These are phyloP conservation scores for Trichoderma endophyticum DNA, from an alignment of 2,329 filamentous ascomycete genomes.

Conservation along the genomic window DNA sequence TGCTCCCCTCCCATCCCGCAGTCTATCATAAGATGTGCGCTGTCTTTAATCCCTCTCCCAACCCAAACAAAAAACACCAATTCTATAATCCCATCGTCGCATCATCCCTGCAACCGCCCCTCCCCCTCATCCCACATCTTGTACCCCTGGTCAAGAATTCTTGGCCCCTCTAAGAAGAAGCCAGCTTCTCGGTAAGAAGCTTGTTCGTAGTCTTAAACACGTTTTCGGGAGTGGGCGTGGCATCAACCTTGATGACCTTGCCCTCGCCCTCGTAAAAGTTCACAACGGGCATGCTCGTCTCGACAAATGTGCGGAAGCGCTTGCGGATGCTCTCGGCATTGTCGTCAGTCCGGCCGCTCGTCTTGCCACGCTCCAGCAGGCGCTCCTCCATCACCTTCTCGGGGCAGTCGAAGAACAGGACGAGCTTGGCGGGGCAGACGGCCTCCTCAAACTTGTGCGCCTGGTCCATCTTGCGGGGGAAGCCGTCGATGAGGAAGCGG, in stretches of 20 bases:
- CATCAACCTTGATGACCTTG: slow-evolving; percentile 76
- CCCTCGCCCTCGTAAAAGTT: slow-evolving; percentile 74
- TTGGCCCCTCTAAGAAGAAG: not conserved
- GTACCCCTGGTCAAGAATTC: not conserved
- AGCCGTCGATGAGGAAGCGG: slow-evolving; percentile 77
- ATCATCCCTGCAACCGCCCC: not conserved
- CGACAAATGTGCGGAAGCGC: slow-evolving; percentile 88
- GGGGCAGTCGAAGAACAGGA: slow-evolving; percentile 91
- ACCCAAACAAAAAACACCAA: not conserved
- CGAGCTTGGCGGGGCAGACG: slow-evolving; percentile 79
- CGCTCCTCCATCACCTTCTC: slow-evolving; percentile 84
- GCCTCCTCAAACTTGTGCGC: slow-evolving; percentile 87
- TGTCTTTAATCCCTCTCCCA: not conserved
- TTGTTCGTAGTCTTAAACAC: slow-evolving; percentile 55
- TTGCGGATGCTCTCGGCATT: slow-evolving; percentile 96
- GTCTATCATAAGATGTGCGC: not conserved
- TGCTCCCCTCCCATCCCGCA: not conserved
- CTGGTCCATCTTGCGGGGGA: slow-evolving; percentile 97
- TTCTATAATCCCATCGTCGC: not conserved
- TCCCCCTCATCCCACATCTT: not conserved
- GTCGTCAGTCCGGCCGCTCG: slow-evolving; percentile 85
- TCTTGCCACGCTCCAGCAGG: slow-evolving; percentile 86
- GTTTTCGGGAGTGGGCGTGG: slow-evolving; percentile 62
- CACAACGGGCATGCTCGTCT: slow-evolving; percentile 97
- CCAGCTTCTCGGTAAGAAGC: slow-evolving; percentile 49